phyloP scores from a whole-genome alignment of 306 rosid species.

The Erythrophleum fordii region DNA sequence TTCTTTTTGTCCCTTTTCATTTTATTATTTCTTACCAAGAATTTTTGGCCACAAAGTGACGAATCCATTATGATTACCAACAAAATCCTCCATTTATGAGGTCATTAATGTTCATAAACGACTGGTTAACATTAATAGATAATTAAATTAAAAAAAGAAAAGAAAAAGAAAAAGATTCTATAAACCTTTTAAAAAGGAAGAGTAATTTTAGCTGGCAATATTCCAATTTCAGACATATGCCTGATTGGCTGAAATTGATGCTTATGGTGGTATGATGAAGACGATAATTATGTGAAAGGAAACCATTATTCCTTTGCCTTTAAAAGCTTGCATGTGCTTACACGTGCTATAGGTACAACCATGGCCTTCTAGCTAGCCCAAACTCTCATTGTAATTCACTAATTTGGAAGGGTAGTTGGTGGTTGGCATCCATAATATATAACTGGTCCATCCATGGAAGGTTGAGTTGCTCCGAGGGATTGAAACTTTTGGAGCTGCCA shows the following conservation, averaged over 20 bases:
- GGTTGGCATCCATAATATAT: background rate
- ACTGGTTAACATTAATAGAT: slow-evolving; percentile 1
- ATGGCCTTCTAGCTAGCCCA: background rate
- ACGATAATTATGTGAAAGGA: background rate
- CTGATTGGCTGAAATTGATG: slow-evolving; percentile 21
- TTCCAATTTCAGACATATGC: slow-evolving; percentile 12
- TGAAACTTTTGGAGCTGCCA: too few relatives aligned
- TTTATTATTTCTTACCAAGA: background rate
- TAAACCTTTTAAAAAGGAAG: background rate
- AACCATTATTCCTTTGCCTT: slow-evolving; percentile 2
- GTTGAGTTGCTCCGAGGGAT: too few relatives aligned
- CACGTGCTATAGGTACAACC: slow-evolving; percentile 26
- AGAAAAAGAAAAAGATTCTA: background rate
- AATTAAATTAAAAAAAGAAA: background rate
- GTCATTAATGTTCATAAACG: background rate
- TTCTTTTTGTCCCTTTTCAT: background rate
- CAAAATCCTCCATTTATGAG: background rate
- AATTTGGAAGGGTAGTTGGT: background rate
- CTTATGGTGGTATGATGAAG: background rate
- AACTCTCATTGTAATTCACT: background rate
- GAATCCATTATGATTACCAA: slow-evolving; percentile 9
- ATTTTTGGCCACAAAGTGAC: background rate
- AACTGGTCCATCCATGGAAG: background rate
- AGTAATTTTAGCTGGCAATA: slow-evolving; percentile 18
- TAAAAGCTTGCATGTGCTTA: slow-evolving; percentile 37